These are phyloP conservation scores for Fusarium irregulare DNA, from an alignment of 2,329 filamentous ascomycete species.

Conservation along the genomic window DNA sequence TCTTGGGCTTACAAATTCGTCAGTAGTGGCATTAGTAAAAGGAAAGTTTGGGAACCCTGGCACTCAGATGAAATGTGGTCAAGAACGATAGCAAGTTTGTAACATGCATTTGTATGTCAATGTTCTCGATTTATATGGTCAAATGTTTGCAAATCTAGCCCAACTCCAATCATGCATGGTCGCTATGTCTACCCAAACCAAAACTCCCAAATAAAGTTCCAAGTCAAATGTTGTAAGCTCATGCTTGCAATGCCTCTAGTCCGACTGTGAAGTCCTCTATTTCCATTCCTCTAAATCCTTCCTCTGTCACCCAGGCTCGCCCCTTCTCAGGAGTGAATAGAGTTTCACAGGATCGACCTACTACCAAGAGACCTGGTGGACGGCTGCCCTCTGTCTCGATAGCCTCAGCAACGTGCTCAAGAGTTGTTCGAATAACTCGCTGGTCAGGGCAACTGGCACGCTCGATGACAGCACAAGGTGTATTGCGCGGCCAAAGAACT, in stretches of 20 bases:
- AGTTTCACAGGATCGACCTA: slow-evolving; percentile 85
- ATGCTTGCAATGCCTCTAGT: slow-evolving; percentile 39
- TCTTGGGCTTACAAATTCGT: background rate
- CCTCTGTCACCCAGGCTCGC: slow-evolving; percentile 84
- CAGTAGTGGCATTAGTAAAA: background rate
- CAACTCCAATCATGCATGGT: slow-evolving; percentile 36
- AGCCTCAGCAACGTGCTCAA: slow-evolving; percentile 81
- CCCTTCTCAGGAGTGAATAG: slow-evolving; percentile 68
- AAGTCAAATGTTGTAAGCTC: background rate
- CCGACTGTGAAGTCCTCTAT: slow-evolving; percentile 49
- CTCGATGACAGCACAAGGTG: slow-evolving; percentile 93
- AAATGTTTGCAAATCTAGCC: slow-evolving; percentile 11
- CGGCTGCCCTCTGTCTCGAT: slow-evolving; percentile 90
- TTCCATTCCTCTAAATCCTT: slow-evolving; percentile 83
- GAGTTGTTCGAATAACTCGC: slow-evolving; percentile 87
- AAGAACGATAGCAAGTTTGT: background rate
- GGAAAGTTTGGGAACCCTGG: background rate
- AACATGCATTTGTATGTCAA: background rate
- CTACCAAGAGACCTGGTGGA: slow-evolving; percentile 88
- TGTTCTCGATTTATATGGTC: background rate
- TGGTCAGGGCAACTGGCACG: slow-evolving; percentile 95
- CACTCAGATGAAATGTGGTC: background rate
- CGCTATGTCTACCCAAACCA: slow-evolving; percentile 17
- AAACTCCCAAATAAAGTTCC: slow-evolving; percentile 27
- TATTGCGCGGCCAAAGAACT: slow-evolving; percentile 75